phyloP scores from a whole-genome alignment of 495 filamentous ascomycete genomes.

The Aspergillus biplanus region DNA sequence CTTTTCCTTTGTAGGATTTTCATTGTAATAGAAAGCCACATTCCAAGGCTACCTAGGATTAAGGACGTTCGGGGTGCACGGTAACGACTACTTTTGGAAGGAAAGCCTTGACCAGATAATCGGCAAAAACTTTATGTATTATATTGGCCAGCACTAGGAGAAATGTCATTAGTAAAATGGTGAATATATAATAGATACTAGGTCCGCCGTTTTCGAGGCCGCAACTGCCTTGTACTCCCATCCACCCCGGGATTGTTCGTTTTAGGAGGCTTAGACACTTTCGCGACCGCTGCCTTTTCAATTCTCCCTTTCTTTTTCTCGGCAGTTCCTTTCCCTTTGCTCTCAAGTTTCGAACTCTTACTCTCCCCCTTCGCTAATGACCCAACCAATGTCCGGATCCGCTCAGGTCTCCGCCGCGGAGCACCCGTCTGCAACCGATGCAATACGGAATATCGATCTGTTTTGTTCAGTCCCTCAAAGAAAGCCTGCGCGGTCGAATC shows the following conservation, averaged over 20 bases:
- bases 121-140: neutral
- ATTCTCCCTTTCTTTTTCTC: conserved; percentile 5
- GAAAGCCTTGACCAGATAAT: neutral
- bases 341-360: neutral
- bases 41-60: too few relatives aligned
- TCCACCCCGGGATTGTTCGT: neutral
- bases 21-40: too few relatives aligned
- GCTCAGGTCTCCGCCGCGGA: conserved; percentile 20
- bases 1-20: too few relatives aligned
- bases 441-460: conserved; percentile 47
- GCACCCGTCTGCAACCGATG: conserved; percentile 45
- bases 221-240: conserved; percentile 8
- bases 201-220: neutral
- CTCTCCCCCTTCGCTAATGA: conserved; percentile 27
- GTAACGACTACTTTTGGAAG: neutral
- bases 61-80: neutral
- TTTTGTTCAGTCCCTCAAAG: conserved; percentile 46
- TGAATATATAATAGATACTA: neutral
- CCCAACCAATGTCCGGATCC: conserved; percentile 28
- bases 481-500: conserved; percentile 35
- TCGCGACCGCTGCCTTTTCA: neutral
- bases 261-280: neutral
- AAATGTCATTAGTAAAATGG: neutral
- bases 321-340: neutral
- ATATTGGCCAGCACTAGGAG: neutral